Evolutionary conservation across 1,284 basidiomycete species (phyloP).

Genomic region (Ustilago bromivora): DNA sequence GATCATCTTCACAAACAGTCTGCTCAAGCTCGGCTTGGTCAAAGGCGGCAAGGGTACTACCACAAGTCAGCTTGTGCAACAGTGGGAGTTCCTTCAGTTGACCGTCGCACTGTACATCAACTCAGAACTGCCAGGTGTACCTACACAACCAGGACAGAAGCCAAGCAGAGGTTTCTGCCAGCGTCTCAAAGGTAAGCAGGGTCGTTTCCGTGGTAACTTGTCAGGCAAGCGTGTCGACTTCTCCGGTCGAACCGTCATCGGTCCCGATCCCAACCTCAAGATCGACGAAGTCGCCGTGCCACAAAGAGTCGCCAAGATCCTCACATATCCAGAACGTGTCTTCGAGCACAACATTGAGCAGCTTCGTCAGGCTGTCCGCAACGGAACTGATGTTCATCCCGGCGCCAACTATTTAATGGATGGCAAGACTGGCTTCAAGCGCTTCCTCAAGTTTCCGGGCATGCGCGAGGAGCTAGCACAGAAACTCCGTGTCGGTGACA

Average conservation of each 20-base stretch:
- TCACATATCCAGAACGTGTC: conserved; percentile 97
- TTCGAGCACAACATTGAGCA: conserved; percentile 89
- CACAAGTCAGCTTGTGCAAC: conserved; percentile 74
- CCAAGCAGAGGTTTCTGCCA: conserved; percentile 85
- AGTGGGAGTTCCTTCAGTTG: conserved; percentile 97
- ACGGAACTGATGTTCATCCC: conserved; percentile 91
- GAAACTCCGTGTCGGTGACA: conserved; percentile 82
- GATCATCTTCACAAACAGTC: conserved; percentile 93
- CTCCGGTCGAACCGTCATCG: conserved; percentile 97
- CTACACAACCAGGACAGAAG: conserved; percentile 63
- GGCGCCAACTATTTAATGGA: conserved; percentile 89
- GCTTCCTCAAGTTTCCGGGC: conserved; percentile 66
- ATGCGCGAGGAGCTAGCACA: conserved; percentile 74
- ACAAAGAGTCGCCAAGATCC: conserved; percentile 91
- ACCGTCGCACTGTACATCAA: conserved; percentile 98
- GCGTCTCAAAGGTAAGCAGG: conserved; percentile 97
- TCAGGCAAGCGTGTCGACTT: conserved; percentile 99
- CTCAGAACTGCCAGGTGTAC: conserved; percentile 87
- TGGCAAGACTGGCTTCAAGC: conserved; percentile 82
- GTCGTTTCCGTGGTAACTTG: conserved; percentile 97
- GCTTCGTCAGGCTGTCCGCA: conserved; percentile 83
- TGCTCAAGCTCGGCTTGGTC: conserved; percentile 89
- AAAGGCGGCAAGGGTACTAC: conserved; percentile 72
- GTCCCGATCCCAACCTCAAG: conserved; percentile 95
- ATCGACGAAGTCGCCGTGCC: conserved; percentile 91